phyloP scores from a whole-genome alignment of 2,329 filamentous ascomycete species.

The Pestalotiopsis sp. region DNA sequence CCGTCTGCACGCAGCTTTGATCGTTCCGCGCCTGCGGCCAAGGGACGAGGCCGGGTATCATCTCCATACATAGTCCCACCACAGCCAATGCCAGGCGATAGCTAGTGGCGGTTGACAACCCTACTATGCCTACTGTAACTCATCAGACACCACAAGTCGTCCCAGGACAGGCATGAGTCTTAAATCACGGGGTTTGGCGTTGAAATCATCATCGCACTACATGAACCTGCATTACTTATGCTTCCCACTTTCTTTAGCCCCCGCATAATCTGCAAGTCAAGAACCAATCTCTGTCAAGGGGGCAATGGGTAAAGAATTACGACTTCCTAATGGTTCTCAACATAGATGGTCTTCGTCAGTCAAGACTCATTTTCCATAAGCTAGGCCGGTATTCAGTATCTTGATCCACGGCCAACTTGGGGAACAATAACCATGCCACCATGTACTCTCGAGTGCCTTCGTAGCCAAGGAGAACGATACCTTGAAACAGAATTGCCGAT shows the following conservation, averaged over 20 bases:
- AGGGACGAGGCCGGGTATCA: conserved; percentile 16
- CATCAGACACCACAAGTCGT: conserved; percentile 26
- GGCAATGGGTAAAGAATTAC: neutral
- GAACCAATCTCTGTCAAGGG: neutral
- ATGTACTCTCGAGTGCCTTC: neutral
- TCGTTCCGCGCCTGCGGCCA: conserved; percentile 33
- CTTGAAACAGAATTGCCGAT: neutral
- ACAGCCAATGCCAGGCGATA: conserved; percentile 18
- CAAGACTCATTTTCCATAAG: neutral
- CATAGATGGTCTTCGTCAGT: neutral
- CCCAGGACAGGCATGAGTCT: conserved; percentile 31
- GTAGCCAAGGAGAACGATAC: neutral
- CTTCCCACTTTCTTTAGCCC: conserved; percentile 3
- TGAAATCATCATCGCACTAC: conserved; percentile 10
- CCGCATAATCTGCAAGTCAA: conserved; percentile 1
- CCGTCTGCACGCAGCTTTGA: conserved; percentile 29
- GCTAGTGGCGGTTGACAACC: conserved; percentile 33
- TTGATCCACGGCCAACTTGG: neutral
- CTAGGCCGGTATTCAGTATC: neutral
- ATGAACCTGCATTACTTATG: neutral
- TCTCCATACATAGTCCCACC: neutral
- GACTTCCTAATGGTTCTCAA: neutral
- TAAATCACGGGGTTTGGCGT: conserved; percentile 33
- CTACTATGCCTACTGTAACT: conserved; percentile 20
- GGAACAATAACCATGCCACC: neutral